A percentile compares a stretch with the other conserved stretches of the same genome.
These are phyloP conservation scores for Trametes cubensis DNA, from an alignment of 768 basidiomycete species.

Conservation along the genomic window DNA sequence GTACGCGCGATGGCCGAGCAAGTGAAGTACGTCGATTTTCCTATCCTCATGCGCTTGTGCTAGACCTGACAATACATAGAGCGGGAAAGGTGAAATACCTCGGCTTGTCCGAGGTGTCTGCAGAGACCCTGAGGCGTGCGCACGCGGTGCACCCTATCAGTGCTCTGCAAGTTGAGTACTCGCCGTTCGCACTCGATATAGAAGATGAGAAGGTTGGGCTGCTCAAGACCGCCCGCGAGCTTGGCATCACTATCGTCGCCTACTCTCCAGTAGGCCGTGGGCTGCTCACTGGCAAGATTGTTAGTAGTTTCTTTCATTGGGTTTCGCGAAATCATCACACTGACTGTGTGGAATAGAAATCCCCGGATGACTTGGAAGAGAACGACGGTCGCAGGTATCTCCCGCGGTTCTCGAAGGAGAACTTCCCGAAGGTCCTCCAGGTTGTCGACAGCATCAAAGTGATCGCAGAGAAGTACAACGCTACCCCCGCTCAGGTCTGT, in stretches of 20 bases:
- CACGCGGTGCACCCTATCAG: slow-evolving; percentile 47
- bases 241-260: slow-evolving; percentile 49
- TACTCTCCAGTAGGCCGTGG: slow-evolving; percentile 44
- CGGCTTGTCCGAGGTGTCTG: slow-evolving; percentile 36
- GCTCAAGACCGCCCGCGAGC: slow-evolving; percentile 44
- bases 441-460: slow-evolving; percentile 36
- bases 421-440: slow-evolving; percentile 48
- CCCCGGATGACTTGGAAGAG: slow-evolving; percentile 34
- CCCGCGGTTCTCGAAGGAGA: slow-evolving; percentile 38
- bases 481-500: slow-evolving; percentile 39
- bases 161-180: slow-evolving; percentile 50
- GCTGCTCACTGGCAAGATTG: slow-evolving; percentile 33
- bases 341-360: slow-evolving; percentile 27
- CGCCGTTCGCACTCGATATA: slow-evolving; percentile 48
- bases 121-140: slow-evolving; percentile 29
- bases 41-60: no score
- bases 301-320: slow-evolving; percentile 34
- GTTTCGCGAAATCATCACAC: no score
- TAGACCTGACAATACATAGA: slow-evolving; percentile 24
- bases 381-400: slow-evolving; percentile 33
- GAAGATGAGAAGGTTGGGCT: slow-evolving; percentile 44
- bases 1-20: slow-evolving; percentile 34
- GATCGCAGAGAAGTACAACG: slow-evolving; percentile 38
- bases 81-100: slow-evolving; percentile 34
- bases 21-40: slow-evolving; percentile 27